Conservation (phyloP, 352 stramenopile species). For the Thalassiosira ordinaria region DNA sequence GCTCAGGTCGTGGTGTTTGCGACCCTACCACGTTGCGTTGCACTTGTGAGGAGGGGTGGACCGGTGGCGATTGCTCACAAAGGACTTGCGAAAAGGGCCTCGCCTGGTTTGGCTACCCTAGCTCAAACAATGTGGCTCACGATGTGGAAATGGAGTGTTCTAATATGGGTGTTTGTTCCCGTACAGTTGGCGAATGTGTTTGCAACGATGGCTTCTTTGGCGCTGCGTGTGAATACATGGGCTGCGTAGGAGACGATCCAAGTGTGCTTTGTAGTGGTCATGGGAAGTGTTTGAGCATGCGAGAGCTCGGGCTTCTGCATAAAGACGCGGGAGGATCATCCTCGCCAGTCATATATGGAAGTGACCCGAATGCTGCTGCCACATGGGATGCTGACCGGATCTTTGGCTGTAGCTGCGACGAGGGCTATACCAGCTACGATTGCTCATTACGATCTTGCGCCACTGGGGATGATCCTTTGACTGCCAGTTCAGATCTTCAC, state of each 20-base stretch:
- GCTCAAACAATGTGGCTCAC: conserved; percentile 59
- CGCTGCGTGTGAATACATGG: conserved; percentile 85
- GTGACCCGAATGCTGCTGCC: conserved; percentile 69
- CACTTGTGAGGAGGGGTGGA: conserved; percentile 89
- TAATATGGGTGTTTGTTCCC: conserved; percentile 88
- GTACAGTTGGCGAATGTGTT: conserved; percentile 83
- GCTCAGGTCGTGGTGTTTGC: conserved; percentile 77
- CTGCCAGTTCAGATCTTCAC: conserved; percentile 84
- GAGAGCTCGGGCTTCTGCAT: conserved; percentile 48
- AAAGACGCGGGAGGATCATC: conserved; percentile 61
- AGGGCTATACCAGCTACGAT: conserved; percentile 87
- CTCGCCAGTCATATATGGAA: conserved; percentile 76
- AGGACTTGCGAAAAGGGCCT: conserved; percentile 84
- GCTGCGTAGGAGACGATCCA: conserved; percentile 39
- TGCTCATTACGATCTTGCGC: conserved; percentile 88
- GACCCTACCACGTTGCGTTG: conserved; percentile 65
- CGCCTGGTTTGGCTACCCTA: conserved; percentile 85
- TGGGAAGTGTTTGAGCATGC: conserved; percentile 64
- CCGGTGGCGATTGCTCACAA: conserved; percentile 88
- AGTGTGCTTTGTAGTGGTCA: conserved; percentile 65
- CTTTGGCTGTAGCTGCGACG: conserved; percentile 90
- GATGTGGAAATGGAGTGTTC: conserved; percentile 88
- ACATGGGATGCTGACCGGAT: conserved; percentile 86
- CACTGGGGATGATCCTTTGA: conserved; percentile 88
- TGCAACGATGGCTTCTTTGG: conserved; percentile 91